Base-by-base conservation (phyloP, 805 yeast species). In the Lipomyces mesembrius region DNA sequence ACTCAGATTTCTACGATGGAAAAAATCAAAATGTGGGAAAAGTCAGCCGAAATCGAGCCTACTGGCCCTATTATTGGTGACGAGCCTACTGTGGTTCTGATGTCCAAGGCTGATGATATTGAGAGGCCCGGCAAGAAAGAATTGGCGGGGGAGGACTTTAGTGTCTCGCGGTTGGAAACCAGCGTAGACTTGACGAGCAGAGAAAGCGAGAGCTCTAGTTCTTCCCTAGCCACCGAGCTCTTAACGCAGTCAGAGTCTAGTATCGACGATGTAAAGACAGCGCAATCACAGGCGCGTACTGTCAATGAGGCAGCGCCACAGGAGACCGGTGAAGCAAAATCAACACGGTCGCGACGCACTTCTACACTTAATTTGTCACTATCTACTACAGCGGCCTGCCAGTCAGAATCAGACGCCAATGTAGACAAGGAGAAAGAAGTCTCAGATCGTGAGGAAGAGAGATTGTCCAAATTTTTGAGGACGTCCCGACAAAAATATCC, bases 381-480 rank as follows among this genome's bases (percentile, higher is more conserved):
- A 43, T 6, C 49, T 6, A 43, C n/a, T 43, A 43, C 20, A 4
- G 7, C 22, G 49, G 22, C 49, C 1, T 43, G 22, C 3, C 8
- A n/a, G 22, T 17, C 55, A 17, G 17, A 12, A 25, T 29, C 11
- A 14, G 35, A 25, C 17, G 27, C 55, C 11, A 52, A 25, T 52
- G 29, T 25, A 1, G 34, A 52, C 8, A 52, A 52, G 34, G 55
- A 52, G 62, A 64, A 34, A 27, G 60, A 39, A 17, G 25, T 4
- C 9, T 51, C 29, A 12, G 62, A 53, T 37, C 62, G 67, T 4
- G 70, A 66, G 35, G 70, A 66, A 52, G 67, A 66, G 57, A 63
- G 70, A 11, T 27, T 66, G 35, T 66, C 67, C 9, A 66, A 63
- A 37, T 66, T 66, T 17, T 14, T 66, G 59, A 17, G 67, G 37